A percentile compares a stretch with the other conserved stretches of the same genome.
Evolutionary conservation across 306 rosid species (phyloP).

Genomic region (Glycine latifolia): DNA sequence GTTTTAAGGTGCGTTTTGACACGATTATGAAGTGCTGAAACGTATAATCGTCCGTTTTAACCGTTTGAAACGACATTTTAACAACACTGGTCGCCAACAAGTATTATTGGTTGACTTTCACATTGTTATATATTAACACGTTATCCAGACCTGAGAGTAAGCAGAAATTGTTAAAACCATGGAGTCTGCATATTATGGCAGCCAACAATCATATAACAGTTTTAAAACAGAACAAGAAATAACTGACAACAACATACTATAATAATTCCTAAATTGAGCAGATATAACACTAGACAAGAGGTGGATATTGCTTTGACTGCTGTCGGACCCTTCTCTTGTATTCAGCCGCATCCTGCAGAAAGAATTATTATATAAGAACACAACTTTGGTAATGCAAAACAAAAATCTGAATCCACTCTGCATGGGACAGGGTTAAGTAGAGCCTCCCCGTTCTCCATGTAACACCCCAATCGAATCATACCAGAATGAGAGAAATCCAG

Average conservation of each 20-base stretch:
- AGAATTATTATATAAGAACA: slow-evolving; percentile 41
- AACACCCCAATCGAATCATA: no score
- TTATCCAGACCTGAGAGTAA: slow-evolving; percentile 47
- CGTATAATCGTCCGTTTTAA: no score
- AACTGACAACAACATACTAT: slow-evolving; percentile 50
- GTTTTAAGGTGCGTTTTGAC: no score
- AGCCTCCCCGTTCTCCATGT: background rate
- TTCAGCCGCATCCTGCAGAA: slow-evolving; percentile 77
- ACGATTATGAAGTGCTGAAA: no score
- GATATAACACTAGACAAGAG: slow-evolving; percentile 66
- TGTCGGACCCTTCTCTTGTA: slow-evolving; percentile 86
- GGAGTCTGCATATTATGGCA: slow-evolving; percentile 49
- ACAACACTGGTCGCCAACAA: slow-evolving; percentile 61
- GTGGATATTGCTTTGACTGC: slow-evolving; percentile 91
- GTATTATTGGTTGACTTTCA: slow-evolving; percentile 51
- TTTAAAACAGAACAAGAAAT: slow-evolving; percentile 51
- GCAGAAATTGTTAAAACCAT: slow-evolving; percentile 51
- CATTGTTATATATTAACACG: slow-evolving; percentile 54
- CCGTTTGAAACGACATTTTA: no score
- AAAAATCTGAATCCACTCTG: background rate
- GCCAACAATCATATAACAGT: slow-evolving; percentile 48
- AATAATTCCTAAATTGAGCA: slow-evolving; percentile 43
- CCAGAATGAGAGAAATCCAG: no score
- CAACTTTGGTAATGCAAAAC: background rate
- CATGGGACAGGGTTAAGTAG: background rate